A percentile compares a stretch with the other conserved stretches of the same genome.
Evolutionary conservation across 2,329 filamentous ascomycete species (phyloP).

Genomic region (Colletotrichum kahawae): DNA sequence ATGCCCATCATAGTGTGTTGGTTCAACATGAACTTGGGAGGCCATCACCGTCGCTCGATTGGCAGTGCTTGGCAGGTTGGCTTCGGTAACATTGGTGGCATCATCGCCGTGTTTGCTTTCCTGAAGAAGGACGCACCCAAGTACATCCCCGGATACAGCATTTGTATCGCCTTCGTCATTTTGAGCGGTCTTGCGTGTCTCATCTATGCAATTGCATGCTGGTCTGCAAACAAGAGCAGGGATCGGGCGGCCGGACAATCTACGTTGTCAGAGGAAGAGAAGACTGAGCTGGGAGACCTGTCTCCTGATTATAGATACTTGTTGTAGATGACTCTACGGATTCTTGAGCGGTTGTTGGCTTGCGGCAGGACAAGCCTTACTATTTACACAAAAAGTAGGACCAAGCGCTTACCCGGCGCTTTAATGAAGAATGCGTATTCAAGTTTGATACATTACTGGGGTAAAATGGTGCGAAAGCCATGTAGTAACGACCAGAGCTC

Average conservation of each 20-base stretch:
- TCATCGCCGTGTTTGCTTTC: conserved; percentile 77
- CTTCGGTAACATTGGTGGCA: conserved; percentile 81
- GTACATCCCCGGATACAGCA: conserved; percentile 77
- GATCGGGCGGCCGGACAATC: conserved; percentile 50
- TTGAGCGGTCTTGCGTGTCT: conserved; percentile 67
- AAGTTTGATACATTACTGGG: not conserved
- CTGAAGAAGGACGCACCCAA: conserved; percentile 68
- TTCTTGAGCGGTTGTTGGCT: not conserved
- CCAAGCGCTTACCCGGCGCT: not conserved
- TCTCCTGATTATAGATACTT: conserved; percentile 65
- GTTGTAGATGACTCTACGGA: conserved; percentile 36
- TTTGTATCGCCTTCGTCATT: conserved; percentile 76
- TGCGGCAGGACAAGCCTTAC: not conserved
- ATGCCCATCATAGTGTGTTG: conserved; percentile 88
- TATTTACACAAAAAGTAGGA: not conserved
- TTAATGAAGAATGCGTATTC: not conserved
- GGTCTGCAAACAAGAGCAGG: conserved; percentile 64
- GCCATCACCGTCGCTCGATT: conserved; percentile 72
- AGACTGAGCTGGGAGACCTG: conserved; percentile 64
- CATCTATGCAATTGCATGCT: conserved; percentile 64
- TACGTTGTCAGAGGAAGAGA: conserved; percentile 63
- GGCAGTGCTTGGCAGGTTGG: conserved; percentile 80
- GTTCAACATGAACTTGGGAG: conserved; percentile 81
- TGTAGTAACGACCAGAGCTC: not conserved
- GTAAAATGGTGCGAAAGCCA: not conserved